These are phyloP conservation scores for Ogataea haglerorum DNA, from an alignment of 805 yeast genomes.

Conservation along the genomic window DNA sequence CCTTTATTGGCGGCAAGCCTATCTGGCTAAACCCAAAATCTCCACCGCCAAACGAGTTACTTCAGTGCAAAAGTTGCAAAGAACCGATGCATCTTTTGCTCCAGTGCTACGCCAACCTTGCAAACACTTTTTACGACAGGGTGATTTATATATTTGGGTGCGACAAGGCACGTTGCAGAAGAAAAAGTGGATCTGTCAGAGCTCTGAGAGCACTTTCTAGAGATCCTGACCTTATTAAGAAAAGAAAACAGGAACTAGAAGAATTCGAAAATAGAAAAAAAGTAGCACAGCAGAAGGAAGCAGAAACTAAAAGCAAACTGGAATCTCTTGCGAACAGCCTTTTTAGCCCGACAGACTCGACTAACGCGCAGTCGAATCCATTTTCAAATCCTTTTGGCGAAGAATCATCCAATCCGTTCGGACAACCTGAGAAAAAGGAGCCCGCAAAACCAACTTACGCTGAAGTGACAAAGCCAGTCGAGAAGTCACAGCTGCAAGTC, in stretches of 20 bases:
- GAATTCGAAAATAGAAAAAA: constrained; percentile 39
- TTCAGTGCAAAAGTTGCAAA: constrained; percentile 66
- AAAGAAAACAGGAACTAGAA: constrained; percentile 37
- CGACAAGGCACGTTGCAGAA: constrained; percentile 56
- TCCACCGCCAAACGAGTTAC: constrained; percentile 48
- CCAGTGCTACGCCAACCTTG: constrained; percentile 81
- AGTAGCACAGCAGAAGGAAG: constrained; percentile 43
- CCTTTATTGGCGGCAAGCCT: constrained; percentile 80
- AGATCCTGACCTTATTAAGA: constrained; percentile 47
- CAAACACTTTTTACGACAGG: constrained; percentile 70
- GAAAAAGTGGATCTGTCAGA: constrained; percentile 66
- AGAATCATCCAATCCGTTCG: constrained; percentile 14
- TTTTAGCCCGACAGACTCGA: constrained; percentile 26
- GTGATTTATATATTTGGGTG: constrained; percentile 80
- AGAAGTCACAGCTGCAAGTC: neutral
- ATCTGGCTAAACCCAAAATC: constrained; percentile 65
- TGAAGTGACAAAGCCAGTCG: constrained; percentile 14
- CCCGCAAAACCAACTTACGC: constrained; percentile 19
- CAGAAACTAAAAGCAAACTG: constrained; percentile 39
- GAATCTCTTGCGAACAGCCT: constrained; percentile 42
- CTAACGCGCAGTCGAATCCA: constrained; percentile 25
- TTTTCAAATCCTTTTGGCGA: constrained; percentile 26
- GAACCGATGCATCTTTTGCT: constrained; percentile 60
- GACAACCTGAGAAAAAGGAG: constrained; percentile 1
- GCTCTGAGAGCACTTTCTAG: constrained; percentile 74